phyloP scores from a whole-genome alignment of 306 rosid species.

The Casuarina cunninghamiana region DNA sequence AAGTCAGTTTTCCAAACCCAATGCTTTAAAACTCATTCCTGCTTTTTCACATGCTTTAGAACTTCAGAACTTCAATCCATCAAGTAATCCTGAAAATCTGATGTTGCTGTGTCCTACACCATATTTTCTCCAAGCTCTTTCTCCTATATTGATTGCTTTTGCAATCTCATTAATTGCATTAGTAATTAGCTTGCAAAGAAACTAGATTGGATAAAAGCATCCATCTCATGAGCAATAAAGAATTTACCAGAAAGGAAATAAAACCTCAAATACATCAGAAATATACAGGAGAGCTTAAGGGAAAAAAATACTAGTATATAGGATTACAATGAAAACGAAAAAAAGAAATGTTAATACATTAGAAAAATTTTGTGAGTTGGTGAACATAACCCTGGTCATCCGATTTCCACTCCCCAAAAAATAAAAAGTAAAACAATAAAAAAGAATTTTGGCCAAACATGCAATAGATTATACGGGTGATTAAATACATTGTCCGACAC shows the following conservation, averaged over 20 bases:
- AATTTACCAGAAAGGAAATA: background rate
- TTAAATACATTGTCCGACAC: too few relatives aligned
- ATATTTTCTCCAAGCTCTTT: background rate
- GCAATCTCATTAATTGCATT: background rate
- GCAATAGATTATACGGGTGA: background rate
- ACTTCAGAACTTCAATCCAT: too few relatives aligned
- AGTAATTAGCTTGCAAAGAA: background rate
- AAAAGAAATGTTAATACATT: background rate
- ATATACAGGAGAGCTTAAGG: background rate
- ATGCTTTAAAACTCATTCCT: background rate
- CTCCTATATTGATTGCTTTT: background rate
- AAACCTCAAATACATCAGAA: background rate
- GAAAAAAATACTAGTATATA: too few relatives aligned
- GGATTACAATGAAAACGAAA: background rate
- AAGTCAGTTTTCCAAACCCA: background rate
- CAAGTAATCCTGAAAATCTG: background rate
- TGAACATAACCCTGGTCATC: background rate
- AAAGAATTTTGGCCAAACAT: background rate
- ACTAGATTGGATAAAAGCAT: background rate
- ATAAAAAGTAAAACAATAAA: too few relatives aligned
- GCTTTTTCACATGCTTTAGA: too few relatives aligned
- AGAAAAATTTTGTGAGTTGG: background rate
- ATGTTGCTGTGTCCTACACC: background rate
- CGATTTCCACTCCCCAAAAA: background rate
- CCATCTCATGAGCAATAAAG: background rate